phyloP scores from a whole-genome alignment of 495 filamentous ascomycete species.

The Xylaria telfairii region DNA sequence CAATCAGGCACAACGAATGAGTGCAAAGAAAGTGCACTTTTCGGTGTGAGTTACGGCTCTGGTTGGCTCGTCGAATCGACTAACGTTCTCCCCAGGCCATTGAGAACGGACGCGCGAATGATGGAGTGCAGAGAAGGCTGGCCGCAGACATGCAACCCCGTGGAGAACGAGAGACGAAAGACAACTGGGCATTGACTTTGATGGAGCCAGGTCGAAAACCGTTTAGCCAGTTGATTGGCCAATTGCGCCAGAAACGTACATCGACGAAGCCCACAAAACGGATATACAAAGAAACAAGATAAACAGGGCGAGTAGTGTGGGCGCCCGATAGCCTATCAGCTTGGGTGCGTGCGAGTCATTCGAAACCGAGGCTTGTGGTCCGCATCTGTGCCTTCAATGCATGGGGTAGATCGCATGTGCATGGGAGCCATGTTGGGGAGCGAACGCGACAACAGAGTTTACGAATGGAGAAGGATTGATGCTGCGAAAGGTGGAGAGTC shows the following conservation, averaged over 20 bases:
- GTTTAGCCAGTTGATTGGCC: conserved; percentile 26
- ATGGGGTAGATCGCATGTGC: conserved; percentile 27
- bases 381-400: conserved; percentile 22
- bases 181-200: conserved; percentile 23
- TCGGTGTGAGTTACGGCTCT: conserved; percentile 22
- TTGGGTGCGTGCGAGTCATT: conserved; percentile 19
- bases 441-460: conserved; percentile 17
- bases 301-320: conserved; percentile 22
- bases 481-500: conserved; percentile 1
- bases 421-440: conserved; percentile 21
- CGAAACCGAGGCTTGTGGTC: conserved; percentile 24
- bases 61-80: conserved; percentile 24
- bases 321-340: conserved; percentile 23
- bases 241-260: conserved; percentile 24
- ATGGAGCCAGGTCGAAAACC: conserved; percentile 20
- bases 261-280: conserved; percentile 18
- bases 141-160: conserved; percentile 28
- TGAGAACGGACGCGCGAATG: conserved; percentile 21
- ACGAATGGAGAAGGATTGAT: conserved; percentile 21
- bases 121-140: conserved; percentile 25
- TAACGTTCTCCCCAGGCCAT: conserved; percentile 5
- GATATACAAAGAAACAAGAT: conserved; percentile 4
- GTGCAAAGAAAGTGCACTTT: conserved; percentile 20
- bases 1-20: conserved; percentile 22
- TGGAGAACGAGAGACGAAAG: conserved; percentile 7